Percentiles rank a stretch among this genome's conserved stretches.
These are phyloP conservation scores for Leishmania major DNA, from an alignment of 208 protist species.

Conservation along the genomic window DNA sequence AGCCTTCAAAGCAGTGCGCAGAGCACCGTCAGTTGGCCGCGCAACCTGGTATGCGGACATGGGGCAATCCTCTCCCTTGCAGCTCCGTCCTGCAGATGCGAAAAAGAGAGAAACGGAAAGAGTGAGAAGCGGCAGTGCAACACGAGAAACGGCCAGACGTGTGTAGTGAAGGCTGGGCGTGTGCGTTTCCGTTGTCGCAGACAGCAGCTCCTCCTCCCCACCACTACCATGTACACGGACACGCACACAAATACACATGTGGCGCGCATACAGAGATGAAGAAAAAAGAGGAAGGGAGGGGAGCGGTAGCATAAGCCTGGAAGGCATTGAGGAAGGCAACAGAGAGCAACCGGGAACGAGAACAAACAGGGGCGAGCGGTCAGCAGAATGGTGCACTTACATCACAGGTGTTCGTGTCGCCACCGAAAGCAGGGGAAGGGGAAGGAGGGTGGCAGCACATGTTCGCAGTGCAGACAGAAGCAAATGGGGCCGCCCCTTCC, in stretches of 20 bases:
- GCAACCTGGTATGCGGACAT: slow-evolving; percentile 1
- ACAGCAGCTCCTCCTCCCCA: not conserved
- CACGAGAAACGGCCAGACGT: no score
- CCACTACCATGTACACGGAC: not conserved
- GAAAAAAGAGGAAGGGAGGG: not conserved
- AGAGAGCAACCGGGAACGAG: not conserved
- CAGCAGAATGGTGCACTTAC: not conserved
- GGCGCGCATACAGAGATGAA: not conserved
- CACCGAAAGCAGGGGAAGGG: not conserved
- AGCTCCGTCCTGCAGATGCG: not conserved
- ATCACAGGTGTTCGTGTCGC: not conserved
- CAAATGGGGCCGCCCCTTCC: not conserved
- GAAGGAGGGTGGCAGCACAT: not conserved
- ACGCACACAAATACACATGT: not conserved
- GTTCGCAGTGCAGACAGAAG: not conserved
- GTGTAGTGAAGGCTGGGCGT: not conserved
- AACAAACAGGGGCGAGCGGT: not conserved
- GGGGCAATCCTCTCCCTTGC: not conserved
- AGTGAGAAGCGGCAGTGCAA: not conserved
- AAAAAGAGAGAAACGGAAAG: not conserved
- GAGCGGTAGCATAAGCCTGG: not conserved
- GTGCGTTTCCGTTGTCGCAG: not conserved
- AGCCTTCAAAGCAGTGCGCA: slow-evolving; percentile 33
- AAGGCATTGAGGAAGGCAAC: not conserved
- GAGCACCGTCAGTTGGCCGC: slow-evolving; percentile 13